Base-by-base conservation (phyloP, 371 early-diverging fungal genomes). In the Syncephalis fuscata region DNA sequence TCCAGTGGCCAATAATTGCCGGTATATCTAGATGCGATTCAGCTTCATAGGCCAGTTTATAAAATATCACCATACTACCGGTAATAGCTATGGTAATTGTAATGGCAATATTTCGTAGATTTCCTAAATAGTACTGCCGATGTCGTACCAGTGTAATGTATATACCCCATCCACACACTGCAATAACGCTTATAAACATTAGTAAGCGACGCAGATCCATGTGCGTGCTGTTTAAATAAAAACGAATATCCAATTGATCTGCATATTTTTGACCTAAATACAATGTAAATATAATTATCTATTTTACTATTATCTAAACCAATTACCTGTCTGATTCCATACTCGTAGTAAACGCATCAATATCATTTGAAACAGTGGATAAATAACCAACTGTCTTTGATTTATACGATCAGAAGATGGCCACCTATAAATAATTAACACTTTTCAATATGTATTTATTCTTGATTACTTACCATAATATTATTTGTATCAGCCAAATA, bases 211-310 rank as follows among this genome's bases (percentile, higher is more conserved):
- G 62, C 25, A 53, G 25, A 14, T 43, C 24, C 0, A 24, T 32
- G 48, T 62, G 54, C 9, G 69, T 46, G 3, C 60, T 58, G 48
- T 58, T 68, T 23, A 75, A 53, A 37, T 60, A 62, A 24, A 60
- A 51, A 5, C 68, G 64, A 22, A 75, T 46, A 38, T 73, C 73
- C 22, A 65, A 62, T 48, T 70, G 64, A 16, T 67, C 71, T 2
- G 73, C 65, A 25, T 59, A 63, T 41, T 67, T 65, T 41, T 67
- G 64, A 23, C 63, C 75, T 74, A 59, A 7, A 36, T 15, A 32
- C 14, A 23, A 2, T 9, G 8, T 36, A 24, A 15, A 17, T 17
- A 26, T 10, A 10, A 14, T 7, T 26, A 45, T 40, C 8, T 32
- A 14, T 10, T 43, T 19, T 39, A 36, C 17, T 2, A 23, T n/a